Evolutionary conservation across 2,329 filamentous ascomycete genomes (phyloP), one percentile per base, ranked within the genome.

Genomic region (Pseudocercospora fijiensis): DNA sequence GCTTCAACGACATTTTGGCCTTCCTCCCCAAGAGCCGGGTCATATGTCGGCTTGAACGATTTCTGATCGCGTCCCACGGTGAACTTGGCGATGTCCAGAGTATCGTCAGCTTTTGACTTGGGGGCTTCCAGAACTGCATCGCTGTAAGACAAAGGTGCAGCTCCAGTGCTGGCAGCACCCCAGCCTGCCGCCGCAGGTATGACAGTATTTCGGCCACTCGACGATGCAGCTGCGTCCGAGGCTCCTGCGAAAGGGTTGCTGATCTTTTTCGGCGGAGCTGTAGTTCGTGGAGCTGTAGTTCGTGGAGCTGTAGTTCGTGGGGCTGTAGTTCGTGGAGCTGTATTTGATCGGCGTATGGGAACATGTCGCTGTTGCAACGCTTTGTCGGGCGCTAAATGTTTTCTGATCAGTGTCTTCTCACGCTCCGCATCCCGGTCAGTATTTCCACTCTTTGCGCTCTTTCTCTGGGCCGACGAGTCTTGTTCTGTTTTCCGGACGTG

Each of bases 131-230:
- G 16, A 1, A 26, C 18, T 7, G 24, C 13, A 26, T 62, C 52
- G 41, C 51, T 30, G 45, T 65, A 62, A 18, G 58, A 45, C 11
- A 65, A 49, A 33, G 63, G 63, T 22, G 63, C 59, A 28, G 56
- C 53, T 41, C 33, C 45, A 13, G 63, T 65, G 11, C 56, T 60
- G 26, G 60, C 60, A 30, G 51, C 33, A 28, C 63, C 63, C 63
- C 63, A 65, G 28, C 60, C 62, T n/a, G 49, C 26, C 18, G 28
- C 26, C 3, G 55, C 55, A 26, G 56, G 22, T 2, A 51, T 20
- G 18, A 18, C 11, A 10, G 9, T 10, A 18, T 26, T 24, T 18
- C 10, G n/a, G 4, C 20, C 51, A 22, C 20, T 52, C 11, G 51
- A 30, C 8, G 28, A 24, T 30, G 59, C 22, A 7, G 13, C 20